Base-by-base conservation (phyloP, 805 yeast genomes). In the Myxozyma geophila region DNA sequence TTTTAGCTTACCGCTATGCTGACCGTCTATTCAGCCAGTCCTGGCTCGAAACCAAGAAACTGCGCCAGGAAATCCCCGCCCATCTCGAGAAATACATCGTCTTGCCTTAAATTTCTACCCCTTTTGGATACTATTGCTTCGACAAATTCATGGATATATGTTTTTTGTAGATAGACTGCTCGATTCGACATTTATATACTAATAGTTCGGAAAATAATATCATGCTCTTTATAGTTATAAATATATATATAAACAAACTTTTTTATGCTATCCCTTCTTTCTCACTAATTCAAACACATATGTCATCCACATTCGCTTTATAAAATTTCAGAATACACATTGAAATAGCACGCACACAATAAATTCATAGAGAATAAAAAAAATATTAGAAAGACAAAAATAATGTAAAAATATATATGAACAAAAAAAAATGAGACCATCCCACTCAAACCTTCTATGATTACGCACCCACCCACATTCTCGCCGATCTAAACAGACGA, bases 401-500 rank as follows among this genome's bases (percentile, higher is more conserved):
- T 41, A 15, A 44, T n/a, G 13, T 9, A 35, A 37, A 12, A 40
- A 17, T 23, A 19, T 53, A 40, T 7, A 39, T 48, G 35, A 28
- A 28, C 23, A 15, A 40, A 40, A 39, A 10, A 46, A 39, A 47
- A 1, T 9, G 28, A 28, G 28, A 5, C 28, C 28, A 13, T 39
- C 43, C 43, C n/a, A n/a, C 13, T 4, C 43, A 13, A 39, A 13
- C 6, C n/a, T 39, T 39, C n/a, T n/a, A 39, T n/a, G n/a, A 13
- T 43, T 36, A 49, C 7, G 74, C 70, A 59, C 73, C 73, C 66
- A 91, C 97, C 98, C 98, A 95, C 73, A 83, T 84, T 82, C 99
- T 87, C 51, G 97, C 98, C 69, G 90, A 89, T 78, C 89, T 85
- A 81, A 95, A 95, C 77, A 95, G 78, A 75, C 91, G 85, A 70